A percentile compares a stretch with the other conserved stretches of the same genome.
These are phyloP conservation scores for Fusarium sp. DNA, from an alignment of 2,329 filamentous ascomycete species.

Conservation along the genomic window DNA sequence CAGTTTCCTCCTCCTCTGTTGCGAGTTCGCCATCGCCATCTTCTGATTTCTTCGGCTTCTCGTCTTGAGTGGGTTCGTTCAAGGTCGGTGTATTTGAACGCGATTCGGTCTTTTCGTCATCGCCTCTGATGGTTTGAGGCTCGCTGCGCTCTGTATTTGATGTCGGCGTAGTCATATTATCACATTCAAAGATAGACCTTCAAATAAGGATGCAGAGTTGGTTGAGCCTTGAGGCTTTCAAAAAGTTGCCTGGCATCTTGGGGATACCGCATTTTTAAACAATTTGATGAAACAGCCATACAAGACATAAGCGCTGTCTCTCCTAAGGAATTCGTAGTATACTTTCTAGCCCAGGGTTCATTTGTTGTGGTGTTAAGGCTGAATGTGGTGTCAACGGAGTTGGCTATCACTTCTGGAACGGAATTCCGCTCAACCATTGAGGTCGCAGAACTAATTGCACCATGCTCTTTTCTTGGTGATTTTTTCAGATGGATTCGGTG, in stretches of 20 bases:
- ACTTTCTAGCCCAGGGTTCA: neutral
- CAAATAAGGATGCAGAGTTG: neutral
- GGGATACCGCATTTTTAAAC: slow-evolving; percentile 17
- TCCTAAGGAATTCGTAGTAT: slow-evolving; percentile 1
- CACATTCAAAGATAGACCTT: neutral
- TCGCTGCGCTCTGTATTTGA: neutral
- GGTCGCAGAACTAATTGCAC: neutral
- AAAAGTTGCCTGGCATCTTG: neutral
- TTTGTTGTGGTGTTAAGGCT: slow-evolving; percentile 5
- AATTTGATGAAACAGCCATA: neutral
- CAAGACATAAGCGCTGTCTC: slow-evolving; percentile 3
- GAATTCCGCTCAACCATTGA: slow-evolving; percentile 16
- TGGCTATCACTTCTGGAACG: slow-evolving; percentile 2
- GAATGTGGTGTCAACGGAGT: slow-evolving; percentile 27
- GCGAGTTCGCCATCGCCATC: slow-evolving; percentile 1
- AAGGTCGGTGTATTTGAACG: slow-evolving; percentile 32
- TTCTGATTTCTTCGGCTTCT: slow-evolving; percentile 1
- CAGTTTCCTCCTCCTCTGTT: slow-evolving; percentile 13
- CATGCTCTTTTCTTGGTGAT: neutral
- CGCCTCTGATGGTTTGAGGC: neutral
- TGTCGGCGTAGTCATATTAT: slow-evolving; percentile 1
- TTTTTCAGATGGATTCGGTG: neutral
- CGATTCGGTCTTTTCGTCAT: slow-evolving; percentile 11
- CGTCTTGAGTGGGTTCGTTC: slow-evolving; percentile 21
- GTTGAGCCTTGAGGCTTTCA: neutral